Base-by-base conservation (phyloP, 352 stramenopile genomes). In the Globisporangium heterothallicum region DNA sequence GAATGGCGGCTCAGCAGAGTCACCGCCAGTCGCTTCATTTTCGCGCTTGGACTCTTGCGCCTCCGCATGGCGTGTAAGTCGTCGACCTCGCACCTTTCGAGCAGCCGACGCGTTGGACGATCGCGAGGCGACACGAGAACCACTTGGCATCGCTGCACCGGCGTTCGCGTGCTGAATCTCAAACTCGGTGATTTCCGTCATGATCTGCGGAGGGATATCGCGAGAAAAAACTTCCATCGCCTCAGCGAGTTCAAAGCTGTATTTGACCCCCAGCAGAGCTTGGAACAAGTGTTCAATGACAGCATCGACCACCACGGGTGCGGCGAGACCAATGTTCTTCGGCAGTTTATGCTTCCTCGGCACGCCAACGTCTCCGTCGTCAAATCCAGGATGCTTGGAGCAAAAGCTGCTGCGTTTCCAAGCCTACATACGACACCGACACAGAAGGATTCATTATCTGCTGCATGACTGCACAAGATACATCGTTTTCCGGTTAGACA, bases 341-440 rank as follows among this genome's bases (percentile, higher is more conserved):
- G 84, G 84, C 26, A 94, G 46, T n/a, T 71, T 84, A 30, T 74
- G 54, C 26, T 82, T 86, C 42, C 77, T 83, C 0, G 53, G 38
- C 47, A 51, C 56, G 21, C 18, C 44, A 9, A 25, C 49, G 6
- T 81, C 61, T 2, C 72, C 53, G 13, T 58, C 50, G 35, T 84
- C 69, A 4, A 67, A 46, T n/a, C 84, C 84, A 36, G 82, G 70
- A 45, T 94, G 84, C 32, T 76, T 85, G 6, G 73, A 74, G 49
- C 84, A 94, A 61, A 94, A 94, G 1, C 84, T 84, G 24, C 58
- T 76, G 14, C 61, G 63, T 22, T 91, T 92, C 82, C 82, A 92
- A 1, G 82, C 77, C 81, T 92, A 59, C 6, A 36, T n/a, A 30
- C 21, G 36, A 25, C 45, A 38, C 9, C 16, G 14, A 49, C 10